Evolutionary conservation across 805 yeast species (phyloP), one percentile per base, ranked within the genome.

Genomic region (Helenozyma rhizophorensis): DNA sequence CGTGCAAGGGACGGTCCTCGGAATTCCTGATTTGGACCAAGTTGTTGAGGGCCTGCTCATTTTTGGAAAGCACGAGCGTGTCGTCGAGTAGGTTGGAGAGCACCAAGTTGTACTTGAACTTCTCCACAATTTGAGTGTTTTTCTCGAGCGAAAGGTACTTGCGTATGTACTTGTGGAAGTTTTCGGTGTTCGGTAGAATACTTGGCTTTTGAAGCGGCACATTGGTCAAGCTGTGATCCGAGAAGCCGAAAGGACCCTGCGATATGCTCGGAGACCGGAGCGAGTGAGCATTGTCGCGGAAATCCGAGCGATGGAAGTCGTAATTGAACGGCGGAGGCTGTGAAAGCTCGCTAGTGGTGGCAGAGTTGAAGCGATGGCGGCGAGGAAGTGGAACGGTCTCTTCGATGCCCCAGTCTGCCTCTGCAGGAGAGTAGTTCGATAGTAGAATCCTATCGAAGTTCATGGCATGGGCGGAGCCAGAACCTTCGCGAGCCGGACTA

Each of bases 61-160:
- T 65, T 33, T 66, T 66, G 13, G 70, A 64, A n/a, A 65, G 45
- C 15, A 62, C 57, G 58, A 66, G 57, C 3, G 68, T 44, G 33
- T 63, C 67, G 35, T 67, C 70, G 25, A 67, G 40, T 10, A 67
- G 46, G 33, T 60, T 60, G 4, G 69, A 62, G 4, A 62, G 47
- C 3, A 67, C 50, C 19, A 67, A 40, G 39, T 51, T 57, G 42
- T 66, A 67, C 45, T 65, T 66, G 54, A 66, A 64, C 36, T 54
- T 55, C 34, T 67, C 72, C 61, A 63, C 56, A 28, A 64, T 58
- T 34, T 51, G 50, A 7, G 34, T 33, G 9, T 23, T 16, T 19
- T 39, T 39, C 7, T 27, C 16, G 17, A 37, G 23, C 3, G 23
- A 15, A 7, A 65, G 45, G 48, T 65, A 64, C 29, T 55, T 56